Conservation (phyloP, 2,329 filamentous ascomycete genomes). For the Epichloe gansuensis region DNA sequence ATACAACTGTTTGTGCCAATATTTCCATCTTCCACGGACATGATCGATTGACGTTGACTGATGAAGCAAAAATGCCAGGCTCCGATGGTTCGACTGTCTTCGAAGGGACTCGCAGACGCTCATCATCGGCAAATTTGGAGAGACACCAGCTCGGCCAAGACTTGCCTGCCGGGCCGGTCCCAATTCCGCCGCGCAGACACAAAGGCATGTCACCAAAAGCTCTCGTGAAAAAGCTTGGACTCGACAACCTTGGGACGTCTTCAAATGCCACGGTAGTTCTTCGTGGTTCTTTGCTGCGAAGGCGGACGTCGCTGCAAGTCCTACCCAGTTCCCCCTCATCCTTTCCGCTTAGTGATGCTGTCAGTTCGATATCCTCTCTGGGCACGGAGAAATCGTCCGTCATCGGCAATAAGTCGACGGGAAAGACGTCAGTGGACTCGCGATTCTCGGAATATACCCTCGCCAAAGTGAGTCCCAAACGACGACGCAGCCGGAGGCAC, state of each 20-base stretch:
- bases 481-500: slow-evolving; percentile 18
- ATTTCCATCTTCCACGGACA: background rate
- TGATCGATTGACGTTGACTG: background rate
- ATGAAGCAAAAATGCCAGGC: slow-evolving; percentile 9
- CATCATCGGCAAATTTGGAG: background rate
- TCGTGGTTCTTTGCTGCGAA: slow-evolving; percentile 10
- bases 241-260: slow-evolving; percentile 13
- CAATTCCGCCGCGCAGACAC: slow-evolving; percentile 5
- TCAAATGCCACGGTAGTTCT: slow-evolving; percentile 20
- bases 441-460: slow-evolving; percentile 11
- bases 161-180: background rate
- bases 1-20: slow-evolving; percentile 12
- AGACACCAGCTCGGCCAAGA: background rate
- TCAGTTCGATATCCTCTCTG: slow-evolving; percentile 17
- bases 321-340: slow-evolving; percentile 9
- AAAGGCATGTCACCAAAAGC: slow-evolving; percentile 13
- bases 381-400: slow-evolving; percentile 15
- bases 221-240: slow-evolving; percentile 15
- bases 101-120: slow-evolving; percentile 6
- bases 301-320: slow-evolving; percentile 16
- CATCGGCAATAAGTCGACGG: slow-evolving; percentile 15
- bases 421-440: slow-evolving; percentile 25
- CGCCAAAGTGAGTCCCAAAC: slow-evolving; percentile 12
- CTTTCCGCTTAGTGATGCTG: slow-evolving; percentile 10
- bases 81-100: slow-evolving; percentile 12